Evolutionary conservation across 805 yeast genomes (phyloP), one percentile per base, ranked within the genome.

Genomic region (Wickerhamiella domercqiae): DNA sequence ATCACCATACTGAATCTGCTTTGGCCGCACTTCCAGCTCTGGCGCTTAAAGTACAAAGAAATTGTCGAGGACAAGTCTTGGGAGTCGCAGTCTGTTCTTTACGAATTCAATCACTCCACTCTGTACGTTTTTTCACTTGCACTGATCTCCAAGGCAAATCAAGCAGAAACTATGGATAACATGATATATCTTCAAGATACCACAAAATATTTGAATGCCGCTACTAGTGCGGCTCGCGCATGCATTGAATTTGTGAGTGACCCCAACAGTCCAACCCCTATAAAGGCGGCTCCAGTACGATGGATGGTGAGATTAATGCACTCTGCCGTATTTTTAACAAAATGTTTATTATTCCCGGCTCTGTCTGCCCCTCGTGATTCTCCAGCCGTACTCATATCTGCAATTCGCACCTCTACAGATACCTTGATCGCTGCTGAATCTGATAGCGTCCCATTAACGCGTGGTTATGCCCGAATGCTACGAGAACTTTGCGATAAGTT

Each of bases 241-340:
- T 70, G 79, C 48, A 59, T 84, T 24, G 66, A 28, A 7, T 36
- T 68, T 20, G 76, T 78, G 3, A 78, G 86, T 4, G 71, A 70
- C 42, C 59, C 93, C 32, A 73, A 82, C 5, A 79, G 75, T 49
- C 43, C 46, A 20, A 59, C 78, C 42, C 70, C 68, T 40, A 60
- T 78, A 64, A 59, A 73, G 41, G 78, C 67, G 52, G 82, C 86
- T 75, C 94, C 96, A 1, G 83, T 82, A 5, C 63, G 94, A 45
- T 83, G 94, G 94, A 75, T 79, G 5, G 77, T 81, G 0, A 66
- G 93, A 40, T 73, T 82, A 18, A 84, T 84, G 21, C 71, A 86
- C 47, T 80, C 94, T 0, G 84, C 83, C 13, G 90, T 94, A 1
- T 84, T 83, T 53, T 68, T 86, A 36, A 90, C 86, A 7, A 84